These are phyloP conservation scores for Gonium pectorale DNA, from an alignment of 139 green algal species.

Conservation along the genomic window DNA sequence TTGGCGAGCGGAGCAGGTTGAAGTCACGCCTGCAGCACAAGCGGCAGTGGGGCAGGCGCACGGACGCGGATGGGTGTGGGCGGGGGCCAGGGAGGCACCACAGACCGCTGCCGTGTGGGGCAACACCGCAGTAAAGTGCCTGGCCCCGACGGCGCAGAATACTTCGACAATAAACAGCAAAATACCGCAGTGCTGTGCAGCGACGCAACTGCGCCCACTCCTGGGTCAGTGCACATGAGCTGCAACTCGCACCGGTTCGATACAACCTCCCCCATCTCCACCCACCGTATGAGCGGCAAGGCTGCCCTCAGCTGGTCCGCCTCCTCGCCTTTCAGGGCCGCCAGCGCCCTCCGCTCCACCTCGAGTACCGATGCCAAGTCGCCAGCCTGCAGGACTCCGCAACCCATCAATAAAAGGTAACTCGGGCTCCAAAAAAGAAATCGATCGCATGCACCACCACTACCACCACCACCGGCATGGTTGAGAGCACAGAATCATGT, in stretches of 20 bases:
- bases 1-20: neutral
- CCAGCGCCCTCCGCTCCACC: slow-evolving; percentile 40
- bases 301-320: slow-evolving; percentile 1
- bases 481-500: too few relatives aligned
- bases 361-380: slow-evolving; percentile 19
- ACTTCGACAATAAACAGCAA: too few relatives aligned
- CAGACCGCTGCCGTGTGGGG: too few relatives aligned
- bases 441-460: too few relatives aligned
- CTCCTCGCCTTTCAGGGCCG: slow-evolving; percentile 18
- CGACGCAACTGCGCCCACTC: neutral
- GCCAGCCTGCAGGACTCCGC: neutral
- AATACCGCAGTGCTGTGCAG: neutral
- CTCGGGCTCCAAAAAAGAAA: too few relatives aligned
- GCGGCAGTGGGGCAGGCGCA: too few relatives aligned
- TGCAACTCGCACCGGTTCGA: too few relatives aligned
- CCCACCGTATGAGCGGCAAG: slow-evolving; percentile 30
- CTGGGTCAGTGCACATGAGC: too few relatives aligned
- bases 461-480: too few relatives aligned
- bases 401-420: too few relatives aligned
- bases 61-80: neutral
- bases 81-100: neutral
- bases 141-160: too few relatives aligned
- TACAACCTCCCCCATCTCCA: neutral
- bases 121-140: too few relatives aligned
- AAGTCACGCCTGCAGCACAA: slow-evolving; percentile 33